phyloP scores from a whole-genome alignment of 179 eudicot genomes.

The Monotropa hypopitys region DNA sequence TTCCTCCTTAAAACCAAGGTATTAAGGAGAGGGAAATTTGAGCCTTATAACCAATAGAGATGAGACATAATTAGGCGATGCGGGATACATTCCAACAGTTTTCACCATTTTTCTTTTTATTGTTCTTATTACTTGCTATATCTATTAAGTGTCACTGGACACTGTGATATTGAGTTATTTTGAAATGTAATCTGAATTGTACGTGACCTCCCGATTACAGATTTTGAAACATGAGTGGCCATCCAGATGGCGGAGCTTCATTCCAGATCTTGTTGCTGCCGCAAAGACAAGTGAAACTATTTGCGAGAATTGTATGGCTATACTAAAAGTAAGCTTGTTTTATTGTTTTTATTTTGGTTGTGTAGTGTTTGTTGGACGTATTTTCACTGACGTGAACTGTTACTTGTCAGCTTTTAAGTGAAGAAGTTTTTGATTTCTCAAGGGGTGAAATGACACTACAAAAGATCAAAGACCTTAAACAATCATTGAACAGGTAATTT shows the following conservation, averaged over 20 bases:
- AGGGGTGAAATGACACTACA: constrained; percentile 99
- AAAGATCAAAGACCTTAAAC: constrained; percentile 92
- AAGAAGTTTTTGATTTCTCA: constrained; percentile 97
- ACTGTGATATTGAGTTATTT: neutral
- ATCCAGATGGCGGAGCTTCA: constrained; percentile 82
- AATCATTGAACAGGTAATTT: constrained; percentile 75
- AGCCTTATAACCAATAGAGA: too few relatives aligned
- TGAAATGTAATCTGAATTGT: neutral
- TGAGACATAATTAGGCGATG: too few relatives aligned
- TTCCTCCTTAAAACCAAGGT: too few relatives aligned
- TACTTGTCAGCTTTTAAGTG: constrained; percentile 69
- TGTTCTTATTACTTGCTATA: neutral
- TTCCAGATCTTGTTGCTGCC: constrained; percentile 91
- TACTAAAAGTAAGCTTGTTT: constrained; percentile 53
- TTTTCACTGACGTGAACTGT: neutral
- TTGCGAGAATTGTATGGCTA: constrained; percentile 98
- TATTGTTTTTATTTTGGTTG: neutral
- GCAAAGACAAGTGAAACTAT: constrained; percentile 96
- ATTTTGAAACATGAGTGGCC: constrained; percentile 99
- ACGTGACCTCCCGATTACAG: constrained; percentile 23
- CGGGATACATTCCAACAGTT: too few relatives aligned
- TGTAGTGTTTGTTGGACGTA: neutral
- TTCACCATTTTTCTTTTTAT: too few relatives aligned
- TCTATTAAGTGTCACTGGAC: neutral
- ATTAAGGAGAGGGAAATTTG: too few relatives aligned